Base-by-base conservation (phyloP, 2,329 filamentous ascomycete species). In the Penicillium sclerotigenum region DNA sequence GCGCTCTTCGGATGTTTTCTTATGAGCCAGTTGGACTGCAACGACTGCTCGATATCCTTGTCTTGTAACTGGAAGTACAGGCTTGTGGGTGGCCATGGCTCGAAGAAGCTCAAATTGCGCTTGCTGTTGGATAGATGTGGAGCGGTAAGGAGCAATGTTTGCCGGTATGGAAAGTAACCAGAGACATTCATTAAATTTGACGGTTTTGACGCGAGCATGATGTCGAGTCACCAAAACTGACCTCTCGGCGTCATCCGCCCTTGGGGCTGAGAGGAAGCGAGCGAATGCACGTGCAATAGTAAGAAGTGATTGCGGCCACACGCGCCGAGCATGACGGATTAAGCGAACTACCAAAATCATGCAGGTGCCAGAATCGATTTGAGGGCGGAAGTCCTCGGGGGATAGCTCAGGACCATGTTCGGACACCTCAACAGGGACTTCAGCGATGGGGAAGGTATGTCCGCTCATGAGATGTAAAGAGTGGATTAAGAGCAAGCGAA, bases 61-160 rank as follows among this genome's bases (percentile, higher is more conserved):
- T 47, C 79, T 74, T n/a, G 77, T 81, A n/a, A 87, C 77, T 3
- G 77, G 74, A 47, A 87, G 68, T 6, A 82, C 74, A 9, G 83
- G 84, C 22, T 76, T 65, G 46, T 79, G 77, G 20, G 75, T 72
- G 26, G 81, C 78, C 84, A 87, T 87, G 59, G 78, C 78, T 52
- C 77, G 73, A 13, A 87, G 71, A 5, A 87, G 70, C 37, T 78
- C 73, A 54, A 86, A 82, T 54, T 87, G 81, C 5, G 83, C 83
- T 53, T 75, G 76, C 62, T 86, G 79, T 63, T 85, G 83, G 38
- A 79, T 65, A 5, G 67, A 64, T 24, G 74, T 72, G 14, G 77
- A 77, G 36, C 77, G 71, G 54, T 82, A 80, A 0, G 83, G 82
- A n/a, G 75, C 66, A 3, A 73, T 58, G n/a, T 69, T 72, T 6